A percentile compares a stretch with the other conserved stretches of the same genome.
Conservation (phyloP, 1,284 basidiomycete species). For the Golubevia sp. region DNA sequence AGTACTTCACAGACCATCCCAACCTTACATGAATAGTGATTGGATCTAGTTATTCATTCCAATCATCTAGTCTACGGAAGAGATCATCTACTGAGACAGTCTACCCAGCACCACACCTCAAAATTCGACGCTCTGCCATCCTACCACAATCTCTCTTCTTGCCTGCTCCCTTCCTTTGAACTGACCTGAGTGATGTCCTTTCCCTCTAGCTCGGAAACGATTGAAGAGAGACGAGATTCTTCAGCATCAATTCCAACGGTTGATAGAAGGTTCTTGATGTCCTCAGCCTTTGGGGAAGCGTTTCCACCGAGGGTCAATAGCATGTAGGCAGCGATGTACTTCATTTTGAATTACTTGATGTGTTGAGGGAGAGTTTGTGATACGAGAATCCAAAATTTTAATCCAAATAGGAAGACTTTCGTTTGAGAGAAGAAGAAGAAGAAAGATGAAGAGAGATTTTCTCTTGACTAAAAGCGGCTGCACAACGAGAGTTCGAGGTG, state of each 20-base stretch:
- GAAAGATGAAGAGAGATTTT: background rate
- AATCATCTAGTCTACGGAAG: too few relatives aligned
- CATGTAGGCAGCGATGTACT: slow-evolving; percentile 71
- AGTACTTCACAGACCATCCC: too few relatives aligned
- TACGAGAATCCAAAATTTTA: slow-evolving; percentile 62
- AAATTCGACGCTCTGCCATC: too few relatives aligned
- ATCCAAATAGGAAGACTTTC: slow-evolving; percentile 78
- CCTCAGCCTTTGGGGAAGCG: slow-evolving; percentile 78
- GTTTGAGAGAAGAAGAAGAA: slow-evolving; percentile 6
- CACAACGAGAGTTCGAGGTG: background rate
- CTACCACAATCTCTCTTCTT: too few relatives aligned
- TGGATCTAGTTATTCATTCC: too few relatives aligned
- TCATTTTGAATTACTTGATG: slow-evolving; percentile 30
- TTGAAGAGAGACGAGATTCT: slow-evolving; percentile 77
- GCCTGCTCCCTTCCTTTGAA: slow-evolving; percentile 13
- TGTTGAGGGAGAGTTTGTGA: slow-evolving; percentile 13
- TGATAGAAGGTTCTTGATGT: slow-evolving; percentile 86
- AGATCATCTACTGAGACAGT: too few relatives aligned
- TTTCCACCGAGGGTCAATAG: slow-evolving; percentile 96
- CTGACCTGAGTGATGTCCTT: slow-evolving; percentile 83
- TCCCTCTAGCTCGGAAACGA: slow-evolving; percentile 89
- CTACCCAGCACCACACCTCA: too few relatives aligned
- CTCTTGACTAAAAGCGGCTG: background rate
- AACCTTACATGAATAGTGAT: too few relatives aligned
- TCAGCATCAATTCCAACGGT: slow-evolving; percentile 88